A percentile compares a stretch with the other conserved stretches of the same genome.
phyloP scores from a whole-genome alignment of 1,284 basidiomycete species.

The Volvariella volvacea region DNA sequence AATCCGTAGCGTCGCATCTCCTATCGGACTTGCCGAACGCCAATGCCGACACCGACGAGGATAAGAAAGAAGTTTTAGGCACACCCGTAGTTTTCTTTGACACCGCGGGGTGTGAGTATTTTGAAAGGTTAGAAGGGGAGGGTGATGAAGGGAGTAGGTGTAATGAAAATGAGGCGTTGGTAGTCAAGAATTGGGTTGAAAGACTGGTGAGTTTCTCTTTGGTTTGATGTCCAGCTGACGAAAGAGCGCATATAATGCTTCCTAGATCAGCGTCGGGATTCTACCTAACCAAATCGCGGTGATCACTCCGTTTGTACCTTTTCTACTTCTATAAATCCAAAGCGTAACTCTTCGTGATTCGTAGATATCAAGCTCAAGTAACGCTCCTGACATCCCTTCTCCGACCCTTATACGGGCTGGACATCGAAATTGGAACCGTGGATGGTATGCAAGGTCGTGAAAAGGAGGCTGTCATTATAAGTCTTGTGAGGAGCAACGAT shows the following conservation, averaged over 20 bases:
- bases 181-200: constrained; percentile 80
- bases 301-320: constrained; percentile 75
- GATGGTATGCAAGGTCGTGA: constrained; percentile 94
- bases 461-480: constrained; percentile 85
- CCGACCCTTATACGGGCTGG: constrained; percentile 58
- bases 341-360: background rate
- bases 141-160: constrained; percentile 80
- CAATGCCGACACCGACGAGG: constrained; percentile 44
- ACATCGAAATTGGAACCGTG: constrained; percentile 84
- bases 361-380: constrained; percentile 87
- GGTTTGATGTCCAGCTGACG: constrained; percentile 1
- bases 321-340: no score
- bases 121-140: constrained; percentile 64
- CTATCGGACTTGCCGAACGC: constrained; percentile 64
- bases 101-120: constrained; percentile 90
- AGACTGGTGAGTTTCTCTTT: constrained; percentile 52
- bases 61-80: constrained; percentile 62
- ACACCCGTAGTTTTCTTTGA: constrained; percentile 91
- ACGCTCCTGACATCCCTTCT: constrained; percentile 70
- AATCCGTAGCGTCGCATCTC: constrained; percentile 65
- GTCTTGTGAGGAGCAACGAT: constrained; percentile 83
- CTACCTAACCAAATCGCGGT: constrained; percentile 76
- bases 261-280: constrained; percentile 66
- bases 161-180: constrained; percentile 89
- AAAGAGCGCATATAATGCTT: background rate